Conservation (phyloP, 2,329 filamentous ascomycete genomes). For the Aspergillus brunneoviolaceus region DNA sequence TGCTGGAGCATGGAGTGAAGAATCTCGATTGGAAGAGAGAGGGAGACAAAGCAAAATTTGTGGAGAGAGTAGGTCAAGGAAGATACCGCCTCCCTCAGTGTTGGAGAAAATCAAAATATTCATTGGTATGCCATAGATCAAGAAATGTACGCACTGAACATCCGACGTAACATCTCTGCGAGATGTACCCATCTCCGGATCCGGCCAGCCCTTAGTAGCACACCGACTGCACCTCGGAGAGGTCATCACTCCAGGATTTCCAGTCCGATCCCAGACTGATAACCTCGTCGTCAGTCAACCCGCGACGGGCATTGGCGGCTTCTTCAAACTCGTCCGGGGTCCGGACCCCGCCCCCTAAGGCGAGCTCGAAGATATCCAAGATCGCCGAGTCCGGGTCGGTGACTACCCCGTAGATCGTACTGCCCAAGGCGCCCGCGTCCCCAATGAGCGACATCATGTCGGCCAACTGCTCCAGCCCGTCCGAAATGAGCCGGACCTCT, state of each 20-base stretch:
- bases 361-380: not conserved
- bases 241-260: constrained; percentile 1
- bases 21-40: too few species aligned
- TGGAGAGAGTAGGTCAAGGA: too few species aligned
- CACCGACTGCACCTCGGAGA: not conserved
- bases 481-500: not conserved
- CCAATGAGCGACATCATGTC: constrained; percentile 5
- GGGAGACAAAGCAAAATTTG: too few species aligned
- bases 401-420: constrained; percentile 1
- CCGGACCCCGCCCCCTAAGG: not conserved
- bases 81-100: too few species aligned
- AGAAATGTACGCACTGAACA: too few species aligned
- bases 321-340: not conserved
- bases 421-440: not conserved
- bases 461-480: constrained; percentile 1
- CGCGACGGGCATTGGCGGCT: constrained; percentile 3
- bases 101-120: too few species aligned
- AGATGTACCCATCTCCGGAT: too few species aligned
- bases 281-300: not conserved
- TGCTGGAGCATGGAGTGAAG: too few species aligned
- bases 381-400: constrained; percentile 2
- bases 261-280: constrained; percentile 2
- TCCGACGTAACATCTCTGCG: too few species aligned
- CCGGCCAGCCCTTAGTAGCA: not conserved
- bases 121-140: too few species aligned